Conservation (phyloP, 495 filamentous ascomycete species). For the Hypomontagnella submonticulosa region DNA sequence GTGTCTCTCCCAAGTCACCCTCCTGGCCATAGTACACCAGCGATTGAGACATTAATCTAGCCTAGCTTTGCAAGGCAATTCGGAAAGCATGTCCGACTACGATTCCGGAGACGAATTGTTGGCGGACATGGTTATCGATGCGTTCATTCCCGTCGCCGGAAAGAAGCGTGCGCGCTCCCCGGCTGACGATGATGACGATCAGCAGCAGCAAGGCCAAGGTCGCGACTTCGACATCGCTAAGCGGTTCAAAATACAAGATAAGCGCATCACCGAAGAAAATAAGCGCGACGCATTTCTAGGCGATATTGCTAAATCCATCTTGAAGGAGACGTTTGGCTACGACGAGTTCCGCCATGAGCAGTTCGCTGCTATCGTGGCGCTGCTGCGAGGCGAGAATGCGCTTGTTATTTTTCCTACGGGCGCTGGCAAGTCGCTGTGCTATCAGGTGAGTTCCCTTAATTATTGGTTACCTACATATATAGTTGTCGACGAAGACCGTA, state of each 20-base stretch:
- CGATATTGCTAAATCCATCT: slow-evolving; percentile 11
- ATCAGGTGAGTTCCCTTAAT: slow-evolving; percentile 49
- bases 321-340: slow-evolving; percentile 60
- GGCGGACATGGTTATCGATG: slow-evolving; percentile 8
- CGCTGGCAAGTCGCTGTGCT: slow-evolving; percentile 68
- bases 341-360: slow-evolving; percentile 64
- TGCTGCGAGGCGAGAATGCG: slow-evolving; percentile 61
- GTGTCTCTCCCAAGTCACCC: too few species aligned
- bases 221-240: slow-evolving; percentile 5
- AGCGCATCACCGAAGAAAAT: too few species aligned
- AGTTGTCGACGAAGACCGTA: neutral
- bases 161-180: slow-evolving; percentile 25
- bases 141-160: slow-evolving; percentile 4
- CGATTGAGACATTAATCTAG: neutral
- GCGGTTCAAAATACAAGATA: neutral
- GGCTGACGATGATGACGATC: neutral
- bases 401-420: slow-evolving; percentile 69
- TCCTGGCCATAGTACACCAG: neutral
- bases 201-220: neutral
- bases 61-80: neutral
- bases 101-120: slow-evolving; percentile 34
- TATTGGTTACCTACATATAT: too few species aligned
- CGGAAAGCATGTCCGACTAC: slow-evolving; percentile 31
- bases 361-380: slow-evolving; percentile 60
- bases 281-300: neutral